These are phyloP conservation scores for Ananas comosus DNA, from an alignment of 176 grass and related monocot species.

Conservation along the genomic window DNA sequence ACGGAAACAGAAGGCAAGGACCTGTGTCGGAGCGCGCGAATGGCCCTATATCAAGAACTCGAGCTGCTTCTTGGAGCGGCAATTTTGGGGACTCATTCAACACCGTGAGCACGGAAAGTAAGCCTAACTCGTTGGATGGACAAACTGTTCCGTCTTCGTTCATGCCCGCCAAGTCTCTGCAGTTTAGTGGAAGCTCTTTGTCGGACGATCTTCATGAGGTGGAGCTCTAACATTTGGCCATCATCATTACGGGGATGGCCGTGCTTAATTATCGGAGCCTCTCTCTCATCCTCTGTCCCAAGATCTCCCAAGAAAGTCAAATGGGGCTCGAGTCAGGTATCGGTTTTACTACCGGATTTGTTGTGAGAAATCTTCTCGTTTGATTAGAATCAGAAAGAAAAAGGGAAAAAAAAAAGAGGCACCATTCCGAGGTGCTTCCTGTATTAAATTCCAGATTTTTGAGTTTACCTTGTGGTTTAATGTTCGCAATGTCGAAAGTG, in stretches of 20 bases:
- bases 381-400: too few relatives aligned
- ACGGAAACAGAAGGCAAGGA: constrained; percentile 19
- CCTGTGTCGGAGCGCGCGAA: constrained; percentile 16
- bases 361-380: too few relatives aligned
- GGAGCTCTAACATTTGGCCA: neutral
- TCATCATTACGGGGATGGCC: neutral
- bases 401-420: neutral
- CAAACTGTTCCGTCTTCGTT: constrained; percentile 24
- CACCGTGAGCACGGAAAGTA: constrained; percentile 11
- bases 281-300: too few relatives aligned
- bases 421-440: neutral
- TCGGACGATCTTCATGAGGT: neutral
- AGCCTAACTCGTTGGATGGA: neutral
- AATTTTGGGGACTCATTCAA: constrained; percentile 46
- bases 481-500: constrained; percentile 1
- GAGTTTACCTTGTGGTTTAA: neutral
- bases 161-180: constrained; percentile 18
- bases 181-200: neutral
- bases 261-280: too few relatives aligned
- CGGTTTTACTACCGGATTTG: too few relatives aligned
- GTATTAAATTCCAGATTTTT: constrained; percentile 1
- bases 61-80: constrained; percentile 81
- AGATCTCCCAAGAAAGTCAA: too few relatives aligned
- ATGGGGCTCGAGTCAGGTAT: too few relatives aligned
- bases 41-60: constrained; percentile 37